Base-by-base conservation (phyloP, 2,329 filamentous ascomycete species). In the Bipolaris victoriae region DNA sequence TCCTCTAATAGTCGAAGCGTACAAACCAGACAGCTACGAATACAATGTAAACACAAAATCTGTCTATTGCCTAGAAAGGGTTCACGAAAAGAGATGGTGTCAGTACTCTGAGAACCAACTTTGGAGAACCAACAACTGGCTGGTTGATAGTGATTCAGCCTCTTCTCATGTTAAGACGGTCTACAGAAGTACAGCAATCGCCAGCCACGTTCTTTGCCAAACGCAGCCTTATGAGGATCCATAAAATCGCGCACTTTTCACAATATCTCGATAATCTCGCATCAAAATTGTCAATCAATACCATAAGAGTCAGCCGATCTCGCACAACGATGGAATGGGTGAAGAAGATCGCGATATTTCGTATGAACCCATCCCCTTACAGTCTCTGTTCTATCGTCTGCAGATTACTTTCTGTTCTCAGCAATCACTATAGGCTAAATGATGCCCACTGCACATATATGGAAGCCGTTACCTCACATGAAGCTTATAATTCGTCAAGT, bases 381-480 rank as follows among this genome's bases (percentile, higher is more conserved):
- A 15, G 22, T 1, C 6, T 26, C 40, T 1, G 3, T 43, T 7
- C 5, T 6, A 26, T 5, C 40, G 1, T 11, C 20, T 7, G 10
- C 13, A n/a, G 13, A 7, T 43, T 43, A 10, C 20, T 24, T n/a
- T 22, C 24, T 37, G 11, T 16, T 36, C 16, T 29, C 40, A 31
- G 35, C 15, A n/a, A 54, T 20, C 2, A 49, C 20, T 49, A 58
- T 39, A 52, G 56, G 47, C 52, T 55, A 52, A 58, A 58, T 7
- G 15, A 29, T 18, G 36, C 15, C n/a, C 16, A 36, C n/a, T 50
- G n/a, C 29, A 33, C 35, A 24, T 3, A 58, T 52, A 11, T 10
- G 35, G 26, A 13, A 48, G 16, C 35, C 16, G 3, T 29, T n/a
- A 39, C 39, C 39, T 49, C 16, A 50, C 20, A 11, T 22, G 15